phyloP scores from a whole-genome alignment of 495 filamentous ascomycete species.

The Delitschia confertaspora region DNA sequence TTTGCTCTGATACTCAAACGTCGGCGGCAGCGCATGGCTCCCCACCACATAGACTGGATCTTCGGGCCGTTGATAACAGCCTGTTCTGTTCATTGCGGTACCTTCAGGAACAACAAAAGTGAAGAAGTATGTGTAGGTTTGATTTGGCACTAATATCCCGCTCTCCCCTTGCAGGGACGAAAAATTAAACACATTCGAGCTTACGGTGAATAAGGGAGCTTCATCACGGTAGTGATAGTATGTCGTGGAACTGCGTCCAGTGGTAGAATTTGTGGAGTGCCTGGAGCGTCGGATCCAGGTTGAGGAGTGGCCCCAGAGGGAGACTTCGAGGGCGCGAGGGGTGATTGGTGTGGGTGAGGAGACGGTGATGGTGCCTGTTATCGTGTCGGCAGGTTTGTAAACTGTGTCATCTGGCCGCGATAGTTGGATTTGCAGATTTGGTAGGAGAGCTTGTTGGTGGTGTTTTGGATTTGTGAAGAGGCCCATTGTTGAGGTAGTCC shows the following conservation, averaged over 20 bases:
- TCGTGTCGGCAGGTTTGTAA: conserved; percentile 11
- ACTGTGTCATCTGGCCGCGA: not conserved
- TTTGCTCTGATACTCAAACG: conserved; percentile 1
- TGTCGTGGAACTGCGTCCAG: not conserved
- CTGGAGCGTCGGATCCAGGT: conserved; percentile 9
- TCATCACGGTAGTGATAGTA: conserved; percentile 20
- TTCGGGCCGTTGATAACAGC: conserved; percentile 7
- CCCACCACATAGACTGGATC: conserved; percentile 1
- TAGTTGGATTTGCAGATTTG: not conserved
- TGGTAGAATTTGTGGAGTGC: not conserved
- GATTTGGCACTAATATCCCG: conserved; percentile 3
- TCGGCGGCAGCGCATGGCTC: conserved; percentile 17
- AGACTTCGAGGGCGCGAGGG: conserved; percentile 17
- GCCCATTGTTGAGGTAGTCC: too few relatives aligned
- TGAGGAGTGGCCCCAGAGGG: conserved; percentile 15
- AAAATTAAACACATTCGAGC: conserved; percentile 12
- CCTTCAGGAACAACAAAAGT: conserved; percentile 12
- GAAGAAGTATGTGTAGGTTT: conserved; percentile 16
- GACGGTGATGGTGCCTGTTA: conserved; percentile 14
- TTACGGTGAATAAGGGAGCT: conserved; percentile 14
- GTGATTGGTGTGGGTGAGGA: conserved; percentile 5
- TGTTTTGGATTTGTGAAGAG: too few relatives aligned
- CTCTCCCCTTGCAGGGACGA: not conserved
- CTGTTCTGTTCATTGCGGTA: conserved; percentile 7
- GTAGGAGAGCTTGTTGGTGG: not conserved